These are phyloP conservation scores for Phaeosphaeriaceae sp. DNA, from an alignment of 2,329 filamentous ascomycete genomes.

Conservation along the genomic window DNA sequence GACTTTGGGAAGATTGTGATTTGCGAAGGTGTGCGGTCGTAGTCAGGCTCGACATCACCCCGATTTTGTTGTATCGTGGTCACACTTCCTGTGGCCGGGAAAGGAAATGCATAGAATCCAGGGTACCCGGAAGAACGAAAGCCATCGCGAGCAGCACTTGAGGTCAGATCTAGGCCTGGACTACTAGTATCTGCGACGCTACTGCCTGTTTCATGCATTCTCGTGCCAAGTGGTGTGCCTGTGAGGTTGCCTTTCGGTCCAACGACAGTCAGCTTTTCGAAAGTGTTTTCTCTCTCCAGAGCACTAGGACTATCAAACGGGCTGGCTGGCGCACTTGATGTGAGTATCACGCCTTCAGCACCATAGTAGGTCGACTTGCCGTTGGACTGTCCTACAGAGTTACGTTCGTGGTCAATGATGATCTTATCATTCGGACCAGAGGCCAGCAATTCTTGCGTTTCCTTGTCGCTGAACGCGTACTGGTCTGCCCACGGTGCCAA, in stretches of 20 bases:
- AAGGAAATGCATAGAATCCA: constrained; percentile 33
- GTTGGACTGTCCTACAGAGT: background rate
- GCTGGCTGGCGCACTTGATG: constrained; percentile 12
- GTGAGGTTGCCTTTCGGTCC: constrained; percentile 48
- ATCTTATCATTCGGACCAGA: constrained; percentile 48
- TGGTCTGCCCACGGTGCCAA: constrained; percentile 26
- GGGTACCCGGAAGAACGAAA: constrained; percentile 14
- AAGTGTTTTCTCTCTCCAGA: constrained; percentile 40
- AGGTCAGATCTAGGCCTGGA: constrained; percentile 30
- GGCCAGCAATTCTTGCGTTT: constrained; percentile 41
- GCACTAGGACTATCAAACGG: constrained; percentile 1
- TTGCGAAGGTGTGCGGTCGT: constrained; percentile 32
- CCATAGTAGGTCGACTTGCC: background rate
- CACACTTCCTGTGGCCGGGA: constrained; percentile 26
- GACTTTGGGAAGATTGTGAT: constrained; percentile 25
- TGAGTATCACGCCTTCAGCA: background rate
- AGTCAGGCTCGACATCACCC: constrained; percentile 1
- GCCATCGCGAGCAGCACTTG: constrained; percentile 22
- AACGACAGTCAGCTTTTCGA: constrained; percentile 42
- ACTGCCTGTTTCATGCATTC: constrained; percentile 47
- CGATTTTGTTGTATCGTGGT: constrained; percentile 24
- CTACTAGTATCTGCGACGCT: constrained; percentile 49
- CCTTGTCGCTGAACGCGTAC: constrained; percentile 40
- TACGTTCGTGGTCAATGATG: constrained; percentile 28
- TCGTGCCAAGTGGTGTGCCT: constrained; percentile 44